Evolutionary conservation across 805 yeast genomes (phyloP).

Genomic region (Tetrapisispora iriomotensis): DNA sequence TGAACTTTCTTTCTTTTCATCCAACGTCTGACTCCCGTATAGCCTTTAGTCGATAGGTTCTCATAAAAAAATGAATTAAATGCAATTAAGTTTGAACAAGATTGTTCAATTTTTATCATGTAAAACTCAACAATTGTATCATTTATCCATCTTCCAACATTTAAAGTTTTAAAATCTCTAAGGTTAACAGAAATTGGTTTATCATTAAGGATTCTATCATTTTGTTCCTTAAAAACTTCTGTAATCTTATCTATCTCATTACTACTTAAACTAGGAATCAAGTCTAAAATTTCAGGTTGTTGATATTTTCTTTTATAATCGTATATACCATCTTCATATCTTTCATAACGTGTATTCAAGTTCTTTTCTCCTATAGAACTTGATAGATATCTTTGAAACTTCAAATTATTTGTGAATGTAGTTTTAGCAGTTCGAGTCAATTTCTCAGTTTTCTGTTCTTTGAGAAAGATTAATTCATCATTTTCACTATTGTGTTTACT

Average conservation of each 20-base stretch:
- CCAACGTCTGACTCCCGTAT: constrained; percentile 75
- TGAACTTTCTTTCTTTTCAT: constrained; percentile 64
- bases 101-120: constrained; percentile 33
- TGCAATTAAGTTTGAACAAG: constrained; percentile 41
- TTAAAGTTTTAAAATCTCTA: constrained; percentile 61
- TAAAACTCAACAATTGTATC: constrained; percentile 85
- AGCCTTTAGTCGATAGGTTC: constrained; percentile 61
- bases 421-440: constrained; percentile 2
- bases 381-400: constrained; percentile 19
- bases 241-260: constrained; percentile 18
- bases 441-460: constrained; percentile 17
- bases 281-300: constrained; percentile 7
- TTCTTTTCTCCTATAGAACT: constrained; percentile 29
- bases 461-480: constrained; percentile 20
- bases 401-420: constrained; percentile 1
- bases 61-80: constrained; percentile 88
- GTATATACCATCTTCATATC: constrained; percentile 31
- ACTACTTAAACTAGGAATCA: constrained; percentile 20
- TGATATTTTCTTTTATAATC: constrained; percentile 13
- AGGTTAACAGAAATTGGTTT: constrained; percentile 14
- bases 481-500: too few species aligned
- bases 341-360: constrained; percentile 34
- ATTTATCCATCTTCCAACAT: constrained; percentile 73
- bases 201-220: constrained; percentile 18
- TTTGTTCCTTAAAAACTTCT: constrained; percentile 21